Evolutionary conservation across 768 basidiomycete genomes (phyloP), one percentile per base, ranked within the genome.

Genomic region (Tulasnella sp.): DNA sequence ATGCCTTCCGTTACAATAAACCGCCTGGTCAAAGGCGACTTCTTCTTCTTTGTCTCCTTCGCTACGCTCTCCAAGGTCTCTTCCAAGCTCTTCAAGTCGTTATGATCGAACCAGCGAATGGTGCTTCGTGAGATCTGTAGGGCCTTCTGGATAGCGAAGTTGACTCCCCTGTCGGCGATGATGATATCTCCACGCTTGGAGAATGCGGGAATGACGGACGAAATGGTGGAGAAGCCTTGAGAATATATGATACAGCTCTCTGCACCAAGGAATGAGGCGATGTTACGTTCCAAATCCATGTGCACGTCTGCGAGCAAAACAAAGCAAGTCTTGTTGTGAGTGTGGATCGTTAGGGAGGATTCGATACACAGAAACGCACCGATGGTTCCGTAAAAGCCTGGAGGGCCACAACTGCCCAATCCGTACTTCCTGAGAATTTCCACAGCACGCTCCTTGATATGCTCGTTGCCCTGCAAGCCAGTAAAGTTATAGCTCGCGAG

Each of bases 1-100:
- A 99, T 85, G 42, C 96, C 96, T 68, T 98, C 96, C 0, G 94
- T 92, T 53, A 99, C 80, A 67, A 98, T 98, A 70, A 98, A 99
- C 27, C 89, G 78, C 60, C 93, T 78, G 1, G 92, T 96, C 66
- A 97, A 73, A 1, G 87, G 87, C 1, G 76, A 76, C 48, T 81
- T 80, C 56, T 87, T 83, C 73, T 91, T 89, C 72, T 85, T 85
- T 62, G 86, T 75, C 65, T 98, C 94, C 75, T 89, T 93, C 65
- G 88, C 89, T 2, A 94, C 78, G 59, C 75, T 75, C 62, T 88
- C 76, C 56, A 99, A 75, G 7, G 92, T 87, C 17, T 90, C 84
- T 71, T 97, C 94, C 30, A 99, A 78, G 64, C 85, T 89, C 66
- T 83, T 82, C 69, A 92, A 76, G 68, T 97, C 92, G 65, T 94